Percentiles rank a stretch among this genome's conserved stretches.
phyloP scores from a whole-genome alignment of 75 land plant genomes.

The Sequoia sempervirens region DNA sequence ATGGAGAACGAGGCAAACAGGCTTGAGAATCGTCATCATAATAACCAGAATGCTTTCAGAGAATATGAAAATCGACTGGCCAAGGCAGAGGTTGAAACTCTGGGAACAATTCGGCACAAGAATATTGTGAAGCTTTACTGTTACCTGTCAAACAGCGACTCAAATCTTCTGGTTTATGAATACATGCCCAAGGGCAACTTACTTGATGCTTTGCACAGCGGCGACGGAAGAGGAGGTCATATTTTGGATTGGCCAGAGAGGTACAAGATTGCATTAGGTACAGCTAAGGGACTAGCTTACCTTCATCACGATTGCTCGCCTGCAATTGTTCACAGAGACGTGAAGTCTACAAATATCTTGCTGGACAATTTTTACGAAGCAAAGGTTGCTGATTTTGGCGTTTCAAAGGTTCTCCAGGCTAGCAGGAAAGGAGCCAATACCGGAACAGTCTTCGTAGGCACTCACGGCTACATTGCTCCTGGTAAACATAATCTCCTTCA shows the following conservation, averaged over 20 bases:
- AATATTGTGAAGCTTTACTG: slow-evolving; percentile 84
- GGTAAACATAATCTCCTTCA: slow-evolving; percentile 31
- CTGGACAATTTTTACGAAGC: slow-evolving; percentile 75
- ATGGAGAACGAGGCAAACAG: slow-evolving; percentile 10
- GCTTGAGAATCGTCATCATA: slow-evolving; percentile 5
- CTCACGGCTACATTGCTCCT: slow-evolving; percentile 91
- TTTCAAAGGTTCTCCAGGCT: slow-evolving; percentile 41
- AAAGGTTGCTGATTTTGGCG: slow-evolving; percentile 89
- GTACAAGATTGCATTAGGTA: slow-evolving; percentile 75
- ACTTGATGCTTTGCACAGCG: slow-evolving; percentile 54
- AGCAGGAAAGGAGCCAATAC: slow-evolving; percentile 10
- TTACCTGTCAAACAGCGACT: slow-evolving; percentile 42
- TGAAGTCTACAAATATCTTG: slow-evolving; percentile 81
- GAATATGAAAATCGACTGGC: slow-evolving; percentile 9
- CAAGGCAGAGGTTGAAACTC: slow-evolving; percentile 58
- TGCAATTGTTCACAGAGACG: slow-evolving; percentile 77
- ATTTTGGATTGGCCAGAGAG: slow-evolving; percentile 68
- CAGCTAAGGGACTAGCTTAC: slow-evolving; percentile 74
- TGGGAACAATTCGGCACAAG: slow-evolving; percentile 71
- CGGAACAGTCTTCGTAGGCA: slow-evolving; percentile 61
- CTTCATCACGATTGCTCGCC: slow-evolving; percentile 87
- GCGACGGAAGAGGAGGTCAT: slow-evolving; percentile 31
- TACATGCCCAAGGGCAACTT: slow-evolving; percentile 92
- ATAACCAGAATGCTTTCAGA: slow-evolving; percentile 3
- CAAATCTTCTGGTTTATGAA: slow-evolving; percentile 68